These are phyloP conservation scores for Citrus australasica DNA, from an alignment of 345 rosid genomes.

Conservation along the genomic window DNA sequence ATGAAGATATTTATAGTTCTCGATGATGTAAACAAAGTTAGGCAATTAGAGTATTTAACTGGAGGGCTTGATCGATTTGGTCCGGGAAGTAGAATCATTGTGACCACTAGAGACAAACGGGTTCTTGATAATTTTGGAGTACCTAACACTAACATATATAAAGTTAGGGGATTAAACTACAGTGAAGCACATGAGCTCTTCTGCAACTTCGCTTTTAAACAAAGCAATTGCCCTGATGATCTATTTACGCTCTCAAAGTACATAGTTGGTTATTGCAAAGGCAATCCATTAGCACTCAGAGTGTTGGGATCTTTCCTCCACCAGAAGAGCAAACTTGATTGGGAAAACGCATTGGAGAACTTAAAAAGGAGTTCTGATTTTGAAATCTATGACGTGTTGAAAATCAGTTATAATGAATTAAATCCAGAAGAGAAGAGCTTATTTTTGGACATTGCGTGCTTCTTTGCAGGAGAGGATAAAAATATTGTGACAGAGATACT, in stretches of 20 bases:
- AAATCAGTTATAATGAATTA: slow-evolving; percentile 15
- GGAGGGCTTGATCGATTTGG: too few relatives aligned
- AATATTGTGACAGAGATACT: slow-evolving; percentile 20
- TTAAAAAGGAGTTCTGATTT: background rate
- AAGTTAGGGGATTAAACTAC: too few relatives aligned
- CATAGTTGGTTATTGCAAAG: slow-evolving; percentile 4
- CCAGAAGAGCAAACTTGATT: background rate
- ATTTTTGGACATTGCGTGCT: slow-evolving; percentile 47
- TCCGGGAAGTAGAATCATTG: too few relatives aligned
- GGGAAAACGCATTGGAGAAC: background rate
- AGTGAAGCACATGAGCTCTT: slow-evolving; percentile 8
- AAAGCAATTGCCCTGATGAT: too few relatives aligned
- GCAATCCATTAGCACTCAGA: slow-evolving; percentile 16
- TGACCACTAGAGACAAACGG: too few relatives aligned
- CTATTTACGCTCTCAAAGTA: too few relatives aligned
- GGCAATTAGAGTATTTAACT: too few relatives aligned
- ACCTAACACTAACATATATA: too few relatives aligned
- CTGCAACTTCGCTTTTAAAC: background rate
- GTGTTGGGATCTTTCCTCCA: background rate
- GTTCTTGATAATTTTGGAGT: too few relatives aligned
- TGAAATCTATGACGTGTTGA: background rate
- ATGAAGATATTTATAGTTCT: too few relatives aligned
- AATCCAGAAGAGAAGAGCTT: slow-evolving; percentile 15
- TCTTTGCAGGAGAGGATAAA: slow-evolving; percentile 26
- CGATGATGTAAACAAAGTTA: too few relatives aligned